These are phyloP conservation scores for Candida sanyaensis DNA, from an alignment of 1,139 yeast species.

Conservation along the genomic window DNA sequence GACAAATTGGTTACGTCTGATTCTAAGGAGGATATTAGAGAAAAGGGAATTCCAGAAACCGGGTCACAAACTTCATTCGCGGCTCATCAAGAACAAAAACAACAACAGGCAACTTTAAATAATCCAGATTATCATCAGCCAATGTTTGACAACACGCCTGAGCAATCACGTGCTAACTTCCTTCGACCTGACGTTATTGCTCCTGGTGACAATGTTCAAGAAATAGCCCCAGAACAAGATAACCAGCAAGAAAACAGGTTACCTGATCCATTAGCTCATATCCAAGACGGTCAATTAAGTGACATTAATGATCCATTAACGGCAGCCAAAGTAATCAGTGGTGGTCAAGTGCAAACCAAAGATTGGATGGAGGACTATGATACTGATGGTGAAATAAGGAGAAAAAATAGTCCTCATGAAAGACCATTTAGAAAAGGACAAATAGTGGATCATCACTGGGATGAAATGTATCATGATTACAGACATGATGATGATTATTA, in stretches of 20 bases:
- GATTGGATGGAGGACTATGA: conserved; percentile 41
- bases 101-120: neutral
- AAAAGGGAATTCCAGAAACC: conserved; percentile 6
- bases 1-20: conserved; percentile 35
- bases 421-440: conserved; percentile 17
- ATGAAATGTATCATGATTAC: conserved; percentile 44
- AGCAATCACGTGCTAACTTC: neutral
- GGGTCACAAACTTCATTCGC: conserved; percentile 6
- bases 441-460: conserved; percentile 31
- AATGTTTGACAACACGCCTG: conserved; percentile 8
- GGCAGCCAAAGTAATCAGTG: conserved; percentile 46
- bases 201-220: neutral
- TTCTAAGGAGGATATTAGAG: conserved; percentile 22
- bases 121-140: conserved; percentile 12
- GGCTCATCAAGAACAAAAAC: neutral
- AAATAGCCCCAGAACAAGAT: conserved; percentile 4
- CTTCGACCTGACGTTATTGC: neutral
- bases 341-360: conserved; percentile 37
- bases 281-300: conserved; percentile 38
- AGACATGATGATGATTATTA: conserved; percentile 40
- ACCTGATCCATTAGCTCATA: conserved; percentile 51
- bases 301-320: conserved; percentile 34
- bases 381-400: neutral
- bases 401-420: neutral
- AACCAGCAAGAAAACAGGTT: conserved; percentile 24